Evolutionary conservation across 106 monocot genomes (phyloP).

Genomic region (Allium fistulosum): DNA sequence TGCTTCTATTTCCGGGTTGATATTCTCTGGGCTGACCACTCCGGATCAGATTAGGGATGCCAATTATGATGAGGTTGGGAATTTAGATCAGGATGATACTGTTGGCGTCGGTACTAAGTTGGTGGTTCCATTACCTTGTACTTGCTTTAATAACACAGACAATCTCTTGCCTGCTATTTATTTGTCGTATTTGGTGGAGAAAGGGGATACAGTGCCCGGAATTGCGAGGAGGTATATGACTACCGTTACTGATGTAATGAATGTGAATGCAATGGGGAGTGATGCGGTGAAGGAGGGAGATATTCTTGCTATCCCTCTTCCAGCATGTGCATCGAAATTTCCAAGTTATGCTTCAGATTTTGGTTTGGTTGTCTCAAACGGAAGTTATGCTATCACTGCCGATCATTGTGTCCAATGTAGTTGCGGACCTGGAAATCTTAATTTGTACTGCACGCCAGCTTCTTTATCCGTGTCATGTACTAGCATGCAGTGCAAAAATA

Average conservation of each 20-base stretch:
- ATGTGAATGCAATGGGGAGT: constrained; percentile 35
- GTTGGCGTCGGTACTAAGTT: not conserved
- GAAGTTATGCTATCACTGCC: constrained; percentile 78
- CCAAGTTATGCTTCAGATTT: constrained; percentile 63
- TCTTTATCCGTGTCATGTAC: constrained; percentile 78
- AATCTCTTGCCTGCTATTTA: constrained; percentile 35
- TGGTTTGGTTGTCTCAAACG: constrained; percentile 80
- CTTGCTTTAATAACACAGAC: constrained; percentile 40
- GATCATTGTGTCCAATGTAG: constrained; percentile 90
- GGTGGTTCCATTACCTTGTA: constrained; percentile 44
- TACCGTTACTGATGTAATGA: constrained; percentile 48
- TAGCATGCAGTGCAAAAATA: constrained; percentile 86
- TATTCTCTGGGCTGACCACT: constrained; percentile 53
- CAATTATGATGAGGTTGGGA: constrained; percentile 18
- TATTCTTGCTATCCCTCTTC: constrained; percentile 17
- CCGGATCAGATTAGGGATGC: constrained; percentile 65
- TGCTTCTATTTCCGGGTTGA: constrained; percentile 25
- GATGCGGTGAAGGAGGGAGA: constrained; percentile 15
- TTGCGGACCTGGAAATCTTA: constrained; percentile 74
- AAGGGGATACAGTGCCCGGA: constrained; percentile 23
- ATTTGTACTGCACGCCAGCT: constrained; percentile 83
- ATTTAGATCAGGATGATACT: not conserved
- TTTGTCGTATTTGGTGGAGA: constrained; percentile 35
- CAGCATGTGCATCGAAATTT: constrained; percentile 80
- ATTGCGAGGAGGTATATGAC: constrained; percentile 34